A percentile compares a stretch with the other conserved stretches of the same genome.
phyloP scores from a whole-genome alignment of 129 eudicot species.

The Artemisia tridentata region DNA sequence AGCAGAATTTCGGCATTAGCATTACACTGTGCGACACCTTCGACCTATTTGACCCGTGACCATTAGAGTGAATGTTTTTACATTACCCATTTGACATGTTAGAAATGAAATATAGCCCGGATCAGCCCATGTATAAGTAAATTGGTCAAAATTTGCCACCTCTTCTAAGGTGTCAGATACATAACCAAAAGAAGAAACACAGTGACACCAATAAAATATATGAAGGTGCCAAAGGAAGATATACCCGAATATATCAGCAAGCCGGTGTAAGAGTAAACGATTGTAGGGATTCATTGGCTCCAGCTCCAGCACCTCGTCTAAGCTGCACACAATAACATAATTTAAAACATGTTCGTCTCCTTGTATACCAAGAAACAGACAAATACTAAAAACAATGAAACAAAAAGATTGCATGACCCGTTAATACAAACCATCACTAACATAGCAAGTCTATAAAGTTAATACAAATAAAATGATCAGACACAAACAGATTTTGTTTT shows the following conservation, averaged over 20 bases:
- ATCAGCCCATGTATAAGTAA: not conserved
- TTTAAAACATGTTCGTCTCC: not conserved
- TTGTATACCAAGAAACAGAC: not conserved
- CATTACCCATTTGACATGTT: not conserved
- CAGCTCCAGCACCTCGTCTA: constrained; percentile 64
- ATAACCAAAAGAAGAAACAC: not conserved
- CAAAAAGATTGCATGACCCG: not conserved
- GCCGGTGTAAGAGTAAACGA: constrained; percentile 94
- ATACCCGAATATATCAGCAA: constrained; percentile 96
- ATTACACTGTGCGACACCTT: too few species aligned
- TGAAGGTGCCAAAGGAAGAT: constrained; percentile 15
- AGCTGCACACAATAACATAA: constrained; percentile 49
- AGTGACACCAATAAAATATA: not conserved
- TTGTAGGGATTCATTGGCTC: constrained; percentile 88
- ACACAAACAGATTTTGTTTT: too few species aligned
- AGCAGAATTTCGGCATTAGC: too few species aligned
- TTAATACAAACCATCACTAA: not conserved
- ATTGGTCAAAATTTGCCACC: not conserved
- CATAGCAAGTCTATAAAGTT: not conserved
- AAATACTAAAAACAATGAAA: not conserved
- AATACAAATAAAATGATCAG: too few species aligned
- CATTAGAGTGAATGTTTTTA: not conserved
- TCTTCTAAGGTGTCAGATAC: not conserved
- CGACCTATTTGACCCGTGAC: too few species aligned
- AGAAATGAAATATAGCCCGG: not conserved